phyloP scores from a whole-genome alignment of 495 filamentous ascomycete genomes.

The Podospora didyma region DNA sequence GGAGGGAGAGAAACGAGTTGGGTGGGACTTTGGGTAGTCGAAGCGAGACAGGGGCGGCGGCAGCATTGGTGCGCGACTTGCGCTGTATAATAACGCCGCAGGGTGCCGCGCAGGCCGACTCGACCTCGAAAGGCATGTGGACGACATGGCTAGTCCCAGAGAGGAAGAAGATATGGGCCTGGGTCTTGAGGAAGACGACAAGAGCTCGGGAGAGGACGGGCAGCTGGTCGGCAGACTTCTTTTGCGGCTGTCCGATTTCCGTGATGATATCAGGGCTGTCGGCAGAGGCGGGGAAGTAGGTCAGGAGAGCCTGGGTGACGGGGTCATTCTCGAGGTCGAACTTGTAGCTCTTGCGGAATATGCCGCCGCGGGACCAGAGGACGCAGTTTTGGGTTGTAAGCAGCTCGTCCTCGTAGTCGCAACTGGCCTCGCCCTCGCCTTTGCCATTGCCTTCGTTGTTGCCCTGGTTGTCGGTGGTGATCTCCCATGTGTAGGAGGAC shows the following conservation, averaged over 20 bases:
- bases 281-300: conserved; percentile 65
- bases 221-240: conserved; percentile 14
- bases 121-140: conserved; percentile 90
- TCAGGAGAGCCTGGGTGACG: conserved; percentile 78
- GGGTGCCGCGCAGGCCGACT: conserved; percentile 77
- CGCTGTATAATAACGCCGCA: conserved; percentile 81
- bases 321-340: conserved; percentile 84
- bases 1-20: conserved; percentile 74
- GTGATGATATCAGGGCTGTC: conserved; percentile 22
- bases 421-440: no score
- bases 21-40: conserved; percentile 60
- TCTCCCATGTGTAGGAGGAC: conserved; percentile 70
- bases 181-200: conserved; percentile 87
- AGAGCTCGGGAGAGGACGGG: conserved; percentile 59
- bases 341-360: conserved; percentile 81
- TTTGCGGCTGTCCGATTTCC: not conserved
- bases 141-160: conserved; percentile 83
- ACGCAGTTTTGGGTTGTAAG: conserved; percentile 77
- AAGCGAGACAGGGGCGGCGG: conserved; percentile 36
- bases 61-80: conserved; percentile 47
- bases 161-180: conserved; percentile 92
- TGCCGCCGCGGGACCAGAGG: conserved; percentile 83
- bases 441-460: no score
- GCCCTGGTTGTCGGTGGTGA: conserved; percentile 40
- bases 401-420: conserved; percentile 72